Evolutionary conservation across 2,329 filamentous ascomycete genomes (phyloP).

Genomic region (Ophiostoma sp.): DNA sequence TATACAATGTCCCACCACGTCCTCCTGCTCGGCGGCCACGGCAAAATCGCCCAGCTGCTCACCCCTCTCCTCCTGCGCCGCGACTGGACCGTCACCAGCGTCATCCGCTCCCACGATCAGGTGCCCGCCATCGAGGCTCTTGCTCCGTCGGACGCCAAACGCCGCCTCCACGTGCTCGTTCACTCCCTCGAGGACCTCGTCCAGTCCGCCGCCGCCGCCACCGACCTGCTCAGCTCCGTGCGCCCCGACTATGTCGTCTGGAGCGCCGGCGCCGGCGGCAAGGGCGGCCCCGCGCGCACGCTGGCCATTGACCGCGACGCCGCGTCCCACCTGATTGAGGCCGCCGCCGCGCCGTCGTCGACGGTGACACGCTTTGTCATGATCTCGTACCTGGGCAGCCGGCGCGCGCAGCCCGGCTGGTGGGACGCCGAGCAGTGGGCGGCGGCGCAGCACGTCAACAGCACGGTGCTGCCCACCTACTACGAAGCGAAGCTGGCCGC

Average conservation of each 20-base stretch:
- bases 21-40: conserved; percentile 74
- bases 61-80: conserved; percentile 70
- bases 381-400: conserved; percentile 55
- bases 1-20: conserved; percentile 34
- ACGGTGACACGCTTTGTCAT: conserved; percentile 54
- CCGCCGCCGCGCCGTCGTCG: conserved; percentile 41
- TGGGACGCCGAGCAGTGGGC: conserved; percentile 49
- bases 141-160: conserved; percentile 37
- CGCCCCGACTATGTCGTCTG: conserved; percentile 63
- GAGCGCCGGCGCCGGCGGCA: conserved; percentile 60
- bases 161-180: conserved; percentile 64
- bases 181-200: conserved; percentile 64
- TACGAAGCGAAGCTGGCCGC: conserved; percentile 57
- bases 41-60: conserved; percentile 68
- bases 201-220: conserved; percentile 56
- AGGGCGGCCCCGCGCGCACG: conserved; percentile 47
- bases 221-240: conserved; percentile 55
- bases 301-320: conserved; percentile 55
- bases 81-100: conserved; percentile 70
- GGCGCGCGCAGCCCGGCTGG: conserved; percentile 50
- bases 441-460: conserved; percentile 37
- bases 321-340: conserved; percentile 57
- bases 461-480: conserved; percentile 46
- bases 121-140: conserved; percentile 58
- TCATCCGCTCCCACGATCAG: conserved; percentile 70